These are phyloP conservation scores for Colletotrichum sp. DNA, from an alignment of 2,329 filamentous ascomycete species.

Conservation along the genomic window DNA sequence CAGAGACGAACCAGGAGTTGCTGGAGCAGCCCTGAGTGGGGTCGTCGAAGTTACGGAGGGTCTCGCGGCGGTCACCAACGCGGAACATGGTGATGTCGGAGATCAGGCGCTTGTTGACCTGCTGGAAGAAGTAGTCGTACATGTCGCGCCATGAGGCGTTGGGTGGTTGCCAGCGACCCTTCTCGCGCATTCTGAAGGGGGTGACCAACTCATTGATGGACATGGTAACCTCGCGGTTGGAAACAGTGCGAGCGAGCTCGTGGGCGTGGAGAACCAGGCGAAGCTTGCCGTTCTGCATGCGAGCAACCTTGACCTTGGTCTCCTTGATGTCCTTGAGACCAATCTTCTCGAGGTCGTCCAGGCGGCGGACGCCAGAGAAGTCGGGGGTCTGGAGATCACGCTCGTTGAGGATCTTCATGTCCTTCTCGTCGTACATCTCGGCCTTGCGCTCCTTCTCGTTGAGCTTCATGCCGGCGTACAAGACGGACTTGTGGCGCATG, in stretches of 20 bases:
- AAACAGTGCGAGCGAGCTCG: constrained; percentile 38
- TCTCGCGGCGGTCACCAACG: constrained; percentile 25
- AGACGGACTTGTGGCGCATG: constrained; percentile 45
- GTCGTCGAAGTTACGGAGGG: constrained; percentile 40
- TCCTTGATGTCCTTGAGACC: constrained; percentile 42
- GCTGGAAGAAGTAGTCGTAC: constrained; percentile 39
- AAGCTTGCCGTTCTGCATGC: constrained; percentile 50
- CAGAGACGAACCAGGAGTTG: constrained; percentile 50
- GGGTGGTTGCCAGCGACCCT: constrained; percentile 40
- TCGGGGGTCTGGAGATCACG: constrained; percentile 47
- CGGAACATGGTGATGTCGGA: constrained; percentile 34
- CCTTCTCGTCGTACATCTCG: constrained; percentile 40
- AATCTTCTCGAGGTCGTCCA: constrained; percentile 45
- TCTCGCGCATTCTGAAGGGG: constrained; percentile 36
- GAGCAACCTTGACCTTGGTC: constrained; percentile 42
- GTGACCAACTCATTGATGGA: constrained; percentile 45
- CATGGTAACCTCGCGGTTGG: constrained; percentile 43
- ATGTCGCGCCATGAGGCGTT: constrained; percentile 47
- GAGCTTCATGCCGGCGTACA: constrained; percentile 47
- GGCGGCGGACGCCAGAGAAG: constrained; percentile 40
- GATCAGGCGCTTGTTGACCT: constrained; percentile 34
- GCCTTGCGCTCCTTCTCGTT: constrained; percentile 41
- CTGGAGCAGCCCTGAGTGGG: constrained; percentile 45
- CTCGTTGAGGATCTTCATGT: constrained; percentile 47
- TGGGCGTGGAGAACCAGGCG: constrained; percentile 42